These are phyloP conservation scores for Vishniacozyma victoriae DNA, from an alignment of 768 basidiomycete genomes.

Conservation along the genomic window DNA sequence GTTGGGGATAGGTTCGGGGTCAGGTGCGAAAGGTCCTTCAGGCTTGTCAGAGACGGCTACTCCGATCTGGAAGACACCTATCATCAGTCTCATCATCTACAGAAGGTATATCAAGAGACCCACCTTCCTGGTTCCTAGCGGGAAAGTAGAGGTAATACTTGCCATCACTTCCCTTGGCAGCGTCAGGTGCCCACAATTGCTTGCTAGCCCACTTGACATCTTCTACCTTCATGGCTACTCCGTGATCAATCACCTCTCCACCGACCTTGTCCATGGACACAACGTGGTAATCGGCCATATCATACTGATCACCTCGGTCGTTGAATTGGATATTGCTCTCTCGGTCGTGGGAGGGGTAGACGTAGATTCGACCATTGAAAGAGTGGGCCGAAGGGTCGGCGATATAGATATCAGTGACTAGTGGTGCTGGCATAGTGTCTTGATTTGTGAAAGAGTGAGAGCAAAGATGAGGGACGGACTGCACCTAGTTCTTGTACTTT, in stretches of 20 bases:
- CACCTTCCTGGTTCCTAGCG: conserved; percentile 24
- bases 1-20: conserved; percentile 13
- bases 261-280: conserved; percentile 19
- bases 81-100: neutral
- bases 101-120: neutral
- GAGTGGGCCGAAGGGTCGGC: conserved; percentile 30
- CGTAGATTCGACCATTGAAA: conserved; percentile 24
- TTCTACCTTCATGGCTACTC: conserved; percentile 15
- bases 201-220: conserved; percentile 25
- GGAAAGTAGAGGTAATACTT: conserved; percentile 27
- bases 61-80: conserved; percentile 26
- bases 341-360: conserved; percentile 26
- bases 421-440: conserved; percentile 9
- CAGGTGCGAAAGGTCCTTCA: conserved; percentile 26
- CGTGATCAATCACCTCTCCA: conserved; percentile 21
- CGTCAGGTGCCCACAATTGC: conserved; percentile 30
- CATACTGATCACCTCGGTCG: conserved; percentile 29
- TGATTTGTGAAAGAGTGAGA: no score
- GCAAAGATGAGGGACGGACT: no score
- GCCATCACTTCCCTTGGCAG: conserved; percentile 16
- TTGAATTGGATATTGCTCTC: conserved; percentile 24
- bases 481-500: no score
- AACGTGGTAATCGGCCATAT: conserved; percentile 30
- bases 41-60: conserved; percentile 14
- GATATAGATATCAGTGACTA: conserved; percentile 21